phyloP scores from a whole-genome alignment of 257 asterid genomes.

The Rubia yunnanensis region DNA sequence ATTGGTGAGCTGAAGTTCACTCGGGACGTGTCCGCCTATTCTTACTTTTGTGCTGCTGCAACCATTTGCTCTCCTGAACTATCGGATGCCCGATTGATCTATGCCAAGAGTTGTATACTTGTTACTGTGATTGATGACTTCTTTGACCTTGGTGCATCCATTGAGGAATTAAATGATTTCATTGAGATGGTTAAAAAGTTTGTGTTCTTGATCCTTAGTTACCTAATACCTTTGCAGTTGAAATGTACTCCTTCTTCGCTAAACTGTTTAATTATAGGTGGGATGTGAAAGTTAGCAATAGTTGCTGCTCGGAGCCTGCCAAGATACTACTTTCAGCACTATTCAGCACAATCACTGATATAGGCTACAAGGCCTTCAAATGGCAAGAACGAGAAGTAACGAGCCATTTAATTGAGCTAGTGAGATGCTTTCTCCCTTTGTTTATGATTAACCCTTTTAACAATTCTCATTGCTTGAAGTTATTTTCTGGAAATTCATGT shows the following conservation, averaged over 20 bases:
- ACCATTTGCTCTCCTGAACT: constrained; percentile 55
- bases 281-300: constrained; percentile 46
- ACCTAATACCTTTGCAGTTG: background rate
- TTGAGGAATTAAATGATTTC: constrained; percentile 58
- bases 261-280: constrained; percentile 41
- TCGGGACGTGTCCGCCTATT: constrained; percentile 66
- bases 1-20: constrained; percentile 76
- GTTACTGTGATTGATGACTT: constrained; percentile 89
- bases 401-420: constrained; percentile 54
- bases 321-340: constrained; percentile 63
- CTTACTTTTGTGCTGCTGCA: constrained; percentile 83
- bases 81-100: constrained; percentile 75
- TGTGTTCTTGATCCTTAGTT: constrained; percentile 6
- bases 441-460: no score
- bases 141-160: constrained; percentile 75
- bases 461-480: no score
- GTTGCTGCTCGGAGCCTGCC: constrained; percentile 52
- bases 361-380: constrained; percentile 41
- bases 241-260: no score
- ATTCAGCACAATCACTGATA: constrained; percentile 44
- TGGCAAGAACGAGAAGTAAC: constrained; percentile 52
- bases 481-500: no score
- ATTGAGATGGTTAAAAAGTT: constrained; percentile 64
- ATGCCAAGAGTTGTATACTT: constrained; percentile 82
- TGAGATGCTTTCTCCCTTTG: constrained; percentile 29